These are phyloP conservation scores for Pestalotiopsis sp. DNA, from an alignment of 2,329 filamentous ascomycete species.

Conservation along the genomic window DNA sequence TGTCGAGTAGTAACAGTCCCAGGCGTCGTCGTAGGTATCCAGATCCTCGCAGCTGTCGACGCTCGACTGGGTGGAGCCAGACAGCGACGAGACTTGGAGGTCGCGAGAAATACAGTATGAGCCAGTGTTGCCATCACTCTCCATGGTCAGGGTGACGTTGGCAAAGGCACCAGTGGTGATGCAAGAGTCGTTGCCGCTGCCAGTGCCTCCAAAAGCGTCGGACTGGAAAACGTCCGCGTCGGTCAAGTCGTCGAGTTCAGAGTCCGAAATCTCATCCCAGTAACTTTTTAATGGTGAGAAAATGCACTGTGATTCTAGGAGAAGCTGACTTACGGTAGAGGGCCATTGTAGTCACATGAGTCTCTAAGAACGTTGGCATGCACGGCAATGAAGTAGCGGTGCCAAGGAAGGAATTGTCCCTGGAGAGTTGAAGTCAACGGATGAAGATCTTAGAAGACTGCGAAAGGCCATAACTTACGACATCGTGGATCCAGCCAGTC, in stretches of 20 bases:
- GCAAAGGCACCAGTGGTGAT: conserved; percentile 4
- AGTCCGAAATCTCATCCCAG: background rate
- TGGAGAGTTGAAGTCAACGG: background rate
- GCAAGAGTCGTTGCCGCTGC: background rate
- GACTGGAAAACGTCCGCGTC: too few relatives aligned
- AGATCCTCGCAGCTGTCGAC: background rate
- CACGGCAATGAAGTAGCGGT: conserved; percentile 18
- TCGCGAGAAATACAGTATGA: background rate
- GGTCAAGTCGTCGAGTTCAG: too few relatives aligned
- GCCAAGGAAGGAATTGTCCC: conserved; percentile 27
- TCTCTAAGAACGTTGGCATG: conserved; percentile 17
- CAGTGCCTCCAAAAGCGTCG: conserved; percentile 1
- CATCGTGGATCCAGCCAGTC: conserved; percentile 4
- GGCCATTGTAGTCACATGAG: conserved; percentile 20
- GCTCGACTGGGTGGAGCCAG: background rate
- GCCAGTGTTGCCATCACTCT: background rate
- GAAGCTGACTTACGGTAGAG: conserved; percentile 12
- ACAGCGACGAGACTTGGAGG: background rate
- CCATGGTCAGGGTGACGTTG: background rate
- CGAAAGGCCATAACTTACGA: background rate
- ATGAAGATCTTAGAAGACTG: too few relatives aligned
- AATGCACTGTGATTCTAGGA: too few relatives aligned
- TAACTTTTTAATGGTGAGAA: background rate
- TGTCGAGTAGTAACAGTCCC: background rate
- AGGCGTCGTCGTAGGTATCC: background rate